Conservation (phyloP, 805 yeast species). For the Starmerella apis region DNA sequence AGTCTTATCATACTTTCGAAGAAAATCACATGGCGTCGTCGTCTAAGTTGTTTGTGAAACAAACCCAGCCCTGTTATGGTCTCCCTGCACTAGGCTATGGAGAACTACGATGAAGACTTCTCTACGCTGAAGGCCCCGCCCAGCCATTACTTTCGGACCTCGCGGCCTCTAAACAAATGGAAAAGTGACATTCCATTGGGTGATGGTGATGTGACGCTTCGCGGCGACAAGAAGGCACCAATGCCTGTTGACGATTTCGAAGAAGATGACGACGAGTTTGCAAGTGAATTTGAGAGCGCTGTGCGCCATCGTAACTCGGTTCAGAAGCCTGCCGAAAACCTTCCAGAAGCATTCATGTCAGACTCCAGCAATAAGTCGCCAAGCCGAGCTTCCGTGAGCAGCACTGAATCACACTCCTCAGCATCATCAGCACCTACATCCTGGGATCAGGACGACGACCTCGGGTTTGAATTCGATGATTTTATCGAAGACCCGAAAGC, state of each 20-base stretch:
- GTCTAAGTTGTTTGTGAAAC: background rate
- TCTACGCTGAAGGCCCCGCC: conserved; percentile 20
- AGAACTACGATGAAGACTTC: conserved; percentile 25
- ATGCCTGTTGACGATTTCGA: background rate
- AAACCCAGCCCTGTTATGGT: conserved; percentile 6
- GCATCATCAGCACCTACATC: conserved; percentile 19
- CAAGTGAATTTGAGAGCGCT: conserved; percentile 18
- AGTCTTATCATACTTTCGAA: too few species aligned
- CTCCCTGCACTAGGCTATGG: conserved; percentile 13
- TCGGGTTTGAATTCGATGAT: conserved; percentile 17
- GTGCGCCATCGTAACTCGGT: background rate
- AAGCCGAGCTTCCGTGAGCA: conserved; percentile 22
- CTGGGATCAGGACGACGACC: conserved; percentile 22
- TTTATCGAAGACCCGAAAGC: background rate
- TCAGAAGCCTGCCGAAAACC: background rate
- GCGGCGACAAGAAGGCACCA: background rate
- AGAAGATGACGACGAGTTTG: conserved; percentile 9
- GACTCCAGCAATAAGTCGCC: conserved; percentile 21
- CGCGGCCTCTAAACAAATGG: conserved; percentile 13
- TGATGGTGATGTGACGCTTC: conserved; percentile 19
- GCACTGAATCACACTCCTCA: conserved; percentile 16
- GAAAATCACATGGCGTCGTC: background rate
- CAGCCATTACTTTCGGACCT: background rate
- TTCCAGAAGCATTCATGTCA: conserved; percentile 17
- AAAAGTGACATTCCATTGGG: conserved; percentile 17